A percentile compares a stretch with the other conserved stretches of the same genome.
These are phyloP conservation scores for Zymoseptoria brevis DNA, from an alignment of 2,329 filamentous ascomycete genomes.

Conservation along the genomic window DNA sequence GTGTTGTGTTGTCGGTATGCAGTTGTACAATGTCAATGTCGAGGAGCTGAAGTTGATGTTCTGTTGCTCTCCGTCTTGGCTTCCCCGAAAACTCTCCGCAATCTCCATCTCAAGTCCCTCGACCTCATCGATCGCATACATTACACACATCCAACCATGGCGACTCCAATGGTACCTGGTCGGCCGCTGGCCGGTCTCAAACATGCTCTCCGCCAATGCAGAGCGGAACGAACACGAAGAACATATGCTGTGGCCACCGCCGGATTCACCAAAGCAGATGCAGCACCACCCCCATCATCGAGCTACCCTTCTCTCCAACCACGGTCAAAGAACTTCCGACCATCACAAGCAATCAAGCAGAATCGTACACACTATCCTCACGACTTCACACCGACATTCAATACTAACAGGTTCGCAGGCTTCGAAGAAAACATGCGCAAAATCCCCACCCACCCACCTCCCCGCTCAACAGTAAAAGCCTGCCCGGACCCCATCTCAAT, in stretches of 20 bases:
- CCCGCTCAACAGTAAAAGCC: constrained; percentile 47
- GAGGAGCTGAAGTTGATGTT: not conserved
- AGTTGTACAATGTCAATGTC: not conserved
- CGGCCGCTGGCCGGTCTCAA: constrained; percentile 67
- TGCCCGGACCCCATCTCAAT: constrained; percentile 61
- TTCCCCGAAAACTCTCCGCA: not conserved
- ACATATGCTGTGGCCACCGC: constrained; percentile 36
- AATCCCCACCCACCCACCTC: constrained; percentile 38
- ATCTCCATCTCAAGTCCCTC: not conserved
- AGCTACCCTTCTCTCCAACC: constrained; percentile 42
- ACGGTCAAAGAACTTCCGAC: constrained; percentile 22
- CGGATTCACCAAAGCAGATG: not conserved
- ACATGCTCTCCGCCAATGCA: constrained; percentile 51
- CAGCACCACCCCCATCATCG: constrained; percentile 34
- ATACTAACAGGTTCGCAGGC: constrained; percentile 11
- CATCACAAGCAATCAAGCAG: constrained; percentile 28
- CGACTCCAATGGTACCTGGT: constrained; percentile 47
- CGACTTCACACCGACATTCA: too few species aligned
- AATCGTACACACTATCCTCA: constrained; percentile 18
- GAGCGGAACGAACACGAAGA: constrained; percentile 30
- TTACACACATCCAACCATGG: constrained; percentile 39
- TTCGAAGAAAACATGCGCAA: constrained; percentile 25
- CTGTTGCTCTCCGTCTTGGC: not conserved
- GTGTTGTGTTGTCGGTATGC: constrained; percentile 3
- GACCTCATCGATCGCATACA: not conserved